Conservation (phyloP, 192 early-diverging fungal species). For the Entomortierella lignicola region DNA sequence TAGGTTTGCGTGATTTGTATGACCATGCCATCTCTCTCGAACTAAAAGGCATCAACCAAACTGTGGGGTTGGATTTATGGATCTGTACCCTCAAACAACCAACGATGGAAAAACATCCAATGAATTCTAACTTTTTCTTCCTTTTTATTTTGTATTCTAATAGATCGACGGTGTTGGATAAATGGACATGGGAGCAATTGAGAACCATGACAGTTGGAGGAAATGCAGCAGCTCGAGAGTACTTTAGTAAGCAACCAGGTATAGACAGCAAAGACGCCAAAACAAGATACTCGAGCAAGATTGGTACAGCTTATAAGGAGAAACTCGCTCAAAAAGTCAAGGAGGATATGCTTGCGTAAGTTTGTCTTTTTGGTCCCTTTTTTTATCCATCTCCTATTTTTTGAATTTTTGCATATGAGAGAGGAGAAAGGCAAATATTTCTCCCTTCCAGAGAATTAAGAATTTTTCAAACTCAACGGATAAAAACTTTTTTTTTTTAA, state of each 20-base stretch:
- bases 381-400: not conserved
- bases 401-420: not conserved
- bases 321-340: conserved; percentile 75
- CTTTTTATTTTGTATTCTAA: not conserved
- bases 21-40: too few species aligned
- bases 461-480: not conserved
- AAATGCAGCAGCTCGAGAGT: conserved; percentile 85
- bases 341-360: conserved; percentile 71
- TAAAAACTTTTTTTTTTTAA: not conserved
- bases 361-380: not conserved
- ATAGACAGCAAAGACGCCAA: conserved; percentile 76
- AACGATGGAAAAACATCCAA: too few species aligned
- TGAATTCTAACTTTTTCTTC: too few species aligned
- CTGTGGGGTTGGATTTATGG: too few species aligned
- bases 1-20: too few species aligned
- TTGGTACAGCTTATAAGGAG: conserved; percentile 85
- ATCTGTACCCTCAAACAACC: too few species aligned
- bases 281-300: conserved; percentile 80
- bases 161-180: conserved; percentile 90
- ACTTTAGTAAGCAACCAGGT: conserved; percentile 76
- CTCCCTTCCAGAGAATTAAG: too few species aligned
- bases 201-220: conserved; percentile 89
- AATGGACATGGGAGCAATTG: conserved; percentile 94
- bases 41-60: too few species aligned
- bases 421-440: too few species aligned